Conservation (phyloP, 2,329 filamentous ascomycete genomes). For the Neonectria ditissima region DNA sequence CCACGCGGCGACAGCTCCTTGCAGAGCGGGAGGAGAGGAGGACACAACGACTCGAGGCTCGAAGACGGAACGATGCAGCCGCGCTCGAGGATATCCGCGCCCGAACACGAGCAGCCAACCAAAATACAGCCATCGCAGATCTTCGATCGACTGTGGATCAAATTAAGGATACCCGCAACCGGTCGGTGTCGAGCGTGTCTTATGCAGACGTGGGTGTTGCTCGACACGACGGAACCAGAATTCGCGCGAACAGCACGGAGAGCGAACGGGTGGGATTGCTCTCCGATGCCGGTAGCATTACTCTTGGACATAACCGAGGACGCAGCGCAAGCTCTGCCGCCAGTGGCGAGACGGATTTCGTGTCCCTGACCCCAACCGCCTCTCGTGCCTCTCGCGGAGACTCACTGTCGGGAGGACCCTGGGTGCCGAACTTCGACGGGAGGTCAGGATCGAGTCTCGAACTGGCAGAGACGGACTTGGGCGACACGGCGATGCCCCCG, state of each 20-base stretch:
- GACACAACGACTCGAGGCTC: constrained; percentile 76
- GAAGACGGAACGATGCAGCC: constrained; percentile 75
- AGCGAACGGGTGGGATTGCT: constrained; percentile 79
- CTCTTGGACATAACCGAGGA: constrained; percentile 49
- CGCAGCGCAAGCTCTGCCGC: constrained; percentile 63
- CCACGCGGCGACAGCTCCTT: constrained; percentile 79
- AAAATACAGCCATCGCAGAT: constrained; percentile 66
- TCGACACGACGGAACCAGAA: constrained; percentile 79
- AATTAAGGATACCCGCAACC: constrained; percentile 70
- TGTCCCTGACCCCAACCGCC: constrained; percentile 53
- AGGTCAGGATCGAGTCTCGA: constrained; percentile 65
- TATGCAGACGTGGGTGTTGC: constrained; percentile 83
- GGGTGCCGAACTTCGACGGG: constrained; percentile 46
- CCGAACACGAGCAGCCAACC: constrained; percentile 61
- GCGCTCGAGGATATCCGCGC: constrained; percentile 76
- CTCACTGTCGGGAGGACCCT: constrained; percentile 59
- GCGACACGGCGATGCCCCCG: constrained; percentile 61
- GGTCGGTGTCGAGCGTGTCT: constrained; percentile 78
- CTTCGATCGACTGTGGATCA: constrained; percentile 67
- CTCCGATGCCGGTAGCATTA: constrained; percentile 77
- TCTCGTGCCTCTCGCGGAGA: constrained; percentile 56
- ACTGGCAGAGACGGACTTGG: constrained; percentile 63
- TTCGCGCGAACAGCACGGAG: constrained; percentile 79
- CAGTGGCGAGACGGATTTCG: constrained; percentile 63
- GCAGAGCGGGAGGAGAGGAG: constrained; percentile 83